Base-by-base conservation (phyloP, 495 filamentous ascomycete species). In the Haplographium delicatum region DNA sequence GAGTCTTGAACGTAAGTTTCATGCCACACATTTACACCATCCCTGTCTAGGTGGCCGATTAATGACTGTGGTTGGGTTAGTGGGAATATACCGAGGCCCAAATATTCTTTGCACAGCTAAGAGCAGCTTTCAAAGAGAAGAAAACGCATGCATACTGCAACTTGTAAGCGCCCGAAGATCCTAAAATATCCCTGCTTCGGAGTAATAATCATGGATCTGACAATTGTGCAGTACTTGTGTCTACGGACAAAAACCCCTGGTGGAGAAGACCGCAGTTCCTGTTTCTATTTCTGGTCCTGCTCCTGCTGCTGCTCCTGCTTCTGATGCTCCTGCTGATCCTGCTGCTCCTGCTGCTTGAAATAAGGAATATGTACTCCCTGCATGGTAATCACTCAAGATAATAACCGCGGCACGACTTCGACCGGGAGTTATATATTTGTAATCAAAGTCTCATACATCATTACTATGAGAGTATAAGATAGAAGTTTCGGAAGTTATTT, bases 1-100 rank as follows among this genome's bases (percentile, higher is more conserved):
- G 24, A 26, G 42, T 22, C 16, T 37, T 50, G 11, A 31, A 30
- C 16, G 45, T 49, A 43, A 9, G 45, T 22, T 39, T 15, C 28
- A n/a, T 31, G 28, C 13, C 28, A 13, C 13, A 31, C 13, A 7
- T 31, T 13, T 31, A 31, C 13, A 13, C 28, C 13, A 13, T 13
- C 13, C 7, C 13, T 13, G 28, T 31, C 7, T 31, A 13, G 28
- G 28, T 7, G 28, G 28, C 28, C 13, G 13, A 13, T 13, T 31
- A 31, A 31, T 31, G 7, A 7, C 28, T 31, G 28, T 31, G 28
- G 28, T 13, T 7, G 7, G 28, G 28, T 31, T 31, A 31, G 28
- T 31, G 28, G 28, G 28, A 31, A 7, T 31, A 31, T 13, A 13
- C 28, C 28, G 28, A 31, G 13, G 28, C 28, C 7, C 28, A 31